Evolutionary conservation across 768 basidiomycete species (phyloP), one percentile per base, ranked within the genome.

Genomic region (Baorangia bicolor): DNA sequence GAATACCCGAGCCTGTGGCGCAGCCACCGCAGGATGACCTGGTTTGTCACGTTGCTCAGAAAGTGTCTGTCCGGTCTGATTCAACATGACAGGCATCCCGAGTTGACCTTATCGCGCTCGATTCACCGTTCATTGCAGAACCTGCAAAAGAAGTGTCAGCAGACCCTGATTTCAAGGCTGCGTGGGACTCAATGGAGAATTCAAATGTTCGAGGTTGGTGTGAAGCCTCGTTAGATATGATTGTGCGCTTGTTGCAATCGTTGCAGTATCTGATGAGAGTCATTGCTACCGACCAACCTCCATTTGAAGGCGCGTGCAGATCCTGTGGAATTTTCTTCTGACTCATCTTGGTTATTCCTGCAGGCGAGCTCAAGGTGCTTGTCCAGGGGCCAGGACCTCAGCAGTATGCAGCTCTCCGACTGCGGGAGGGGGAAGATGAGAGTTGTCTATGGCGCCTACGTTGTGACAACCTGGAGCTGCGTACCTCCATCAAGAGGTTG

Each of bases 401-500:
- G 21, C 48, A 59, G 41, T 41, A 41, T 10, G 81, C 79, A 6
- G 74, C 76, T 13, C 66, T 90, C 31, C 81, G 87, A 33, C 69
- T 91, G 44, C 80, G 77, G 47, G 83, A 83, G 58, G 79, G 79
- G 20, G 85, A 87, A 5, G 89, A 88, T 38, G 84, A 85, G 31
- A 80, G 86, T 28, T 88, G 87, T 64, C 66, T 91, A 43, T 91
- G 89, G 88, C 80, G 84, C 46, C 50, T 90, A 56, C 83, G 86
- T 28, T 81, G 83, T 63, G 74, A 71, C 12, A 78, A 85, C 49
- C 64, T 60, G 16, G 69, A 62, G 16, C 58, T 87, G 57, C 68
- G 79, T 52, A 70, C 59, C 25, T 60, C 71, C 21, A 75, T 88
- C 51, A 82, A 81, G 69, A 68, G 67, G 37, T 46, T 75, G 55